Percentiles rank a stretch among this genome's conserved stretches.
These are phyloP conservation scores for Saccharomyces paradoxus DNA, from an alignment of 805 yeast genomes.

Conservation along the genomic window DNA sequence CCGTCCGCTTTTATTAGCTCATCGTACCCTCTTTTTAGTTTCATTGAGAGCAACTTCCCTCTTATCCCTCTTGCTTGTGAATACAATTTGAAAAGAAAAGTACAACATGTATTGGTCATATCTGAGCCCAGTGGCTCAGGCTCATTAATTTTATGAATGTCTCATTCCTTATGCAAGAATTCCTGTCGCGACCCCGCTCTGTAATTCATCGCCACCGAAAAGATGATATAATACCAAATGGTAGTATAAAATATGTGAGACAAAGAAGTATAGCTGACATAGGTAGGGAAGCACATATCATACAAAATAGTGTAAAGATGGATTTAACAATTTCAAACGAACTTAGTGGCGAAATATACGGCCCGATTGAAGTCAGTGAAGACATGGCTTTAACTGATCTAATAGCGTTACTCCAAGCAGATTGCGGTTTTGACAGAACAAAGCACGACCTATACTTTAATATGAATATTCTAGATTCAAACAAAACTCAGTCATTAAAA, in stretches of 20 bases:
- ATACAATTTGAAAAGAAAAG: neutral
- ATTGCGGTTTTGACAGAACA: constrained; percentile 44
- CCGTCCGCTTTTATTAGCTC: neutral
- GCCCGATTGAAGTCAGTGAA: constrained; percentile 51
- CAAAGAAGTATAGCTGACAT: neutral
- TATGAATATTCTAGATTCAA: constrained; percentile 33
- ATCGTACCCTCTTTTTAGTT: neutral
- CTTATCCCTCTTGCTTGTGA: neutral
- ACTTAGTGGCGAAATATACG: constrained; percentile 40
- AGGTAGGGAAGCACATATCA: neutral
- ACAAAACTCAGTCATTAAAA: constrained; percentile 32
- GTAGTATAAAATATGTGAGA: neutral
- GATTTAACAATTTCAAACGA: constrained; percentile 44
- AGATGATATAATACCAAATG: neutral
- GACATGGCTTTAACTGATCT: constrained; percentile 61
- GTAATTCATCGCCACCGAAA: neutral
- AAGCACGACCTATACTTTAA: constrained; percentile 45
- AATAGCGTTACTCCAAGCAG: constrained; percentile 64
- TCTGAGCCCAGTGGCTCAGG: neutral
- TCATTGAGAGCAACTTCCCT: neutral
- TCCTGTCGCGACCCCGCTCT: neutral
- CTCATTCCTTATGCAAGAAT: neutral
- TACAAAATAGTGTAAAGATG: constrained; percentile 29
- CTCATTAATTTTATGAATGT: neutral
- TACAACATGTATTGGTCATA: neutral